These are phyloP conservation scores for Penicillium sp. DNA, from an alignment of 2,329 filamentous ascomycete genomes.

Conservation along the genomic window DNA sequence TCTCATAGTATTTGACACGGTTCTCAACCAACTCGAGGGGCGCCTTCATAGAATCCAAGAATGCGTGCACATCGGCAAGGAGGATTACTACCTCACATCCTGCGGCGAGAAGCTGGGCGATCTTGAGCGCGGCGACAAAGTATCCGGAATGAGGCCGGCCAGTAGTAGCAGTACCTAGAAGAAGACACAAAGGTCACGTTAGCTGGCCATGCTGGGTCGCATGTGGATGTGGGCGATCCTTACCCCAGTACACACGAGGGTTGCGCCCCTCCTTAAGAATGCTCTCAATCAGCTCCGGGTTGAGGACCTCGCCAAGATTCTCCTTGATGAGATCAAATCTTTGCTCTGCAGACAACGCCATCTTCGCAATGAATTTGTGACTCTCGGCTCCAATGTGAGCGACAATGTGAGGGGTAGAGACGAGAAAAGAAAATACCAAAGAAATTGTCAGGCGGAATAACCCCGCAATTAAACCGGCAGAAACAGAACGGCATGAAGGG, in stretches of 20 bases:
- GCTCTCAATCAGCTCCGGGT: conserved; percentile 57
- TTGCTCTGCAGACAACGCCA: conserved; percentile 4
- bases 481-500: not conserved
- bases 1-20: conserved; percentile 81
- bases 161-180: conserved; percentile 65
- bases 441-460: conserved; percentile 2
- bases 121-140: conserved; percentile 78
- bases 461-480: conserved; percentile 1
- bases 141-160: conserved; percentile 89
- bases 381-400: not conserved
- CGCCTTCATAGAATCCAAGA: conserved; percentile 62
- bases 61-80: conserved; percentile 65
- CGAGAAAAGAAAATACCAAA: not conserved
- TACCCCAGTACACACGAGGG: conserved; percentile 40
- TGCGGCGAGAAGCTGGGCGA: conserved; percentile 82
- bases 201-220: not conserved
- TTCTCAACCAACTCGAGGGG: conserved; percentile 83
- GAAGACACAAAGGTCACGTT: not conserved
- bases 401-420: not conserved
- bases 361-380: not conserved
- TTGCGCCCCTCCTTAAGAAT: conserved; percentile 34
- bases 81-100: conserved; percentile 81
- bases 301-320: conserved; percentile 80
- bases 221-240: not conserved
- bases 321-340: conserved; percentile 59